Conservation (phyloP, 2,329 filamentous ascomycete genomes). For the Aspergillus oerlinghausenensis region DNA sequence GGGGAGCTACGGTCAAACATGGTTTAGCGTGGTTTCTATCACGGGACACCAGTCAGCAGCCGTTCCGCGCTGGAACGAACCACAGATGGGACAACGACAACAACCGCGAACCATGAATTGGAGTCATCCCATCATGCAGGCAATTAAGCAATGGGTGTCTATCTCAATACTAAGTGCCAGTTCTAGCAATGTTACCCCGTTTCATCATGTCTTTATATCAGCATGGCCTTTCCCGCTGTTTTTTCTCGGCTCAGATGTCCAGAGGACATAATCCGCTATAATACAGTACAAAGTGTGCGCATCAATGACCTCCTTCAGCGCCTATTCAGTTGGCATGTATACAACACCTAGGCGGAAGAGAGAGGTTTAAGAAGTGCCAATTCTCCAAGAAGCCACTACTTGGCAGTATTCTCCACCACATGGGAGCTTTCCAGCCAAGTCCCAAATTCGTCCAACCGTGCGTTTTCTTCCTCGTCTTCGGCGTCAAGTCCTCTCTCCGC, state of each 20-base stretch:
- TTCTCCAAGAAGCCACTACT: conserved; percentile 11
- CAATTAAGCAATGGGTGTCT: background rate
- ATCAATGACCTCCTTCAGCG: background rate
- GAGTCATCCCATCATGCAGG: background rate
- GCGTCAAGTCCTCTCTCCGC: conserved; percentile 43
- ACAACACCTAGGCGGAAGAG: too few species aligned
- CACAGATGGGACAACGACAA: conserved; percentile 12
- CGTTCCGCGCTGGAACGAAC: conserved; percentile 22
- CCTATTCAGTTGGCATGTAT: background rate
- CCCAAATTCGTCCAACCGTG: conserved; percentile 47
- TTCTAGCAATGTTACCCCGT: background rate
- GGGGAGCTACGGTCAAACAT: background rate
- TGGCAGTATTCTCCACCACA: conserved; percentile 21
- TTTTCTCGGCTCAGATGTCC: background rate
- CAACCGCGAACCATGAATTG: conserved; percentile 4
- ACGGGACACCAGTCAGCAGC: conserved; percentile 6
- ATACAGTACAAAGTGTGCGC: background rate
- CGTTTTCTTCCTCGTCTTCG: conserved; percentile 42
- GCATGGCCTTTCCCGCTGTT: background rate
- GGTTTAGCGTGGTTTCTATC: background rate
- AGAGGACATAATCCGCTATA: background rate
- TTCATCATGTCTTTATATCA: background rate
- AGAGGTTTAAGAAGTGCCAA: background rate
- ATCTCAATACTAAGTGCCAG: background rate
- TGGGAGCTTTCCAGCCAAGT: conserved; percentile 40